Evolutionary conservation across 768 basidiomycete species (phyloP), one percentile per base, ranked within the genome.

Genomic region (Dioszegia hungarica): DNA sequence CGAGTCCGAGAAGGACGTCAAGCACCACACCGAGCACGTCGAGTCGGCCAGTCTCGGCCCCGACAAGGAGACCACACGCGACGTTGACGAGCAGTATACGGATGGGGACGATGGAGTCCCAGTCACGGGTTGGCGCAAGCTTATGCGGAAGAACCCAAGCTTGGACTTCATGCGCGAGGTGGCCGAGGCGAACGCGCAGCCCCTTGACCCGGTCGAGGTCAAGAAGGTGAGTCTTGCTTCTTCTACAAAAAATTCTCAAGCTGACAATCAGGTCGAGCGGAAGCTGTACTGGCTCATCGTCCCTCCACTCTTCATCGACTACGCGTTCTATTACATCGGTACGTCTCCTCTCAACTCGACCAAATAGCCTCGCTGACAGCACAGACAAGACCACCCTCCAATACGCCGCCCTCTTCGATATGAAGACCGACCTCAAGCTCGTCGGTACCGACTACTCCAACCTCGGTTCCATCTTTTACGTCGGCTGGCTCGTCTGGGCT

Each of bases 401-500:
- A 24, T 69, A 64, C 31, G 64, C 64, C 36, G 64, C 64, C 45
- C 59, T 77, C 33, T 77, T 75, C 53, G 71, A 66, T 22, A 71
- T 77, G 63, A 74, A 74, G 56, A 62, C 63, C 24, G 79, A 77
- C 55, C 63, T 79, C 8, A 37, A 77, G 34, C 72, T 79, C 0
- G 58, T 53, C 5, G 72, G 72, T 22, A 66, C 62, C 10, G 66
- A 79, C 58, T 79, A 79, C 62, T 77, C 69, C 17, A 72, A 69
- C 56, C 62, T 77, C 0, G 60, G 57, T 10, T 65, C 63, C 14
- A 68, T 68, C 50, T 68, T 68, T 56, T 68, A 63, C 56, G 54
- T 63, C 62, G 74, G 79, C 15, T 80, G 79, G 79, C 50, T 79
- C 2, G 75, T 68, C 0, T 76, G 79, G 79, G 79, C 79, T 1